Evolutionary conservation across 192 early-diverging fungal genomes (phyloP), one percentile per base, ranked within the genome.

Genomic region (Thamnidium elegans): DNA sequence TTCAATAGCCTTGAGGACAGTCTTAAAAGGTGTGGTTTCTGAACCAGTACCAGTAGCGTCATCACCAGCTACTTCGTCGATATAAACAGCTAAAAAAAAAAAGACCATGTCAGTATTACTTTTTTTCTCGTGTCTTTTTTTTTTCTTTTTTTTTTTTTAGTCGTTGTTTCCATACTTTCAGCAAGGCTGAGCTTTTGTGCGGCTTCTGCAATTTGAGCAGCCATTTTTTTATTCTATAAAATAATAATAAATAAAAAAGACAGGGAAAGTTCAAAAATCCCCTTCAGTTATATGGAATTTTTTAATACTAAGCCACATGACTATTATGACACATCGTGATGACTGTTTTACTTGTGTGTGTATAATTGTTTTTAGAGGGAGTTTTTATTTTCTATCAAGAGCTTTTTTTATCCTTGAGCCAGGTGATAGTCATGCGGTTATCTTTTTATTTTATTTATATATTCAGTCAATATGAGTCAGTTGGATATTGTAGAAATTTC

Each of bases 1-100:
- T 62, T 86, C 82, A 30, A 98, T 75, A 10, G 94, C 94, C 46
- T 84, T 81, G 36, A 89, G 58, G 7, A 87, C 70, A 1, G 93
- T 87, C 65, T 90, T 85, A 79, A 88, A 96, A 19, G 97, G 95
- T 58, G 82, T 66, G 50, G 79, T 76, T 64, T 85, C 74, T 36
- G 88, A 85, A 47, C 96, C 97, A 23, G 59, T 63, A 36, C 94
- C 94, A 15, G 83, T 71, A 34, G 82, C 84, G 72, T 99, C 97
- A 47, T 84, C 81, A 34, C 97, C 97, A 36, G 78, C 71, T 11
- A 83, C 77, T 75, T 97, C 92, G 62, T 97, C 93, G 19, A 98
- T 87, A 72, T 88, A 87, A 19, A 75, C 74, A 8, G 65, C 66
- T 65, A 43, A 32, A 56, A 31, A 39, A 31, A 39, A 62, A 50